Conservation (phyloP, 139 green algal species). For the Chlorella sorokiniana region DNA sequence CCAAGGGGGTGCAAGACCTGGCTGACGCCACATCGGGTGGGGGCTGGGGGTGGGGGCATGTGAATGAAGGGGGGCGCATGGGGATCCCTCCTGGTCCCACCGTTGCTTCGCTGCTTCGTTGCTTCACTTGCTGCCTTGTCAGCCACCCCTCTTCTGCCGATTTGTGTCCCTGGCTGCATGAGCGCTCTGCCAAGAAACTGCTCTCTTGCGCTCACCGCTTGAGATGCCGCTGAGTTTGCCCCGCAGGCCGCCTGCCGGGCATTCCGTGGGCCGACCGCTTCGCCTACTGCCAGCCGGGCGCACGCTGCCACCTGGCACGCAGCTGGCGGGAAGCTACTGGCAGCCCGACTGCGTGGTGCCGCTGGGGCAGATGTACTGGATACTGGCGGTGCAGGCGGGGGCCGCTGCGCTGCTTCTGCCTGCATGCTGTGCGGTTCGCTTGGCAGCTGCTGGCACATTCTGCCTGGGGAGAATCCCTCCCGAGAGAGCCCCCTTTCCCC, state of each 20-base stretch:
- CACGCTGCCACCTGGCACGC: not conserved
- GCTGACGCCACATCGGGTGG: constrained; percentile 52
- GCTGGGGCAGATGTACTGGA: constrained; percentile 53
- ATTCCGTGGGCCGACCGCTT: constrained; percentile 60
- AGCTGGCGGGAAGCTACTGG: constrained; percentile 51
- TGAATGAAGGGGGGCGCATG: not conserved
- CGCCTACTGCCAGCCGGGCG: constrained; percentile 64
- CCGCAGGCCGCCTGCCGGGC: constrained; percentile 34
- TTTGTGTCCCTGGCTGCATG: too few species aligned
- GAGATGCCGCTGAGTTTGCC: not conserved
- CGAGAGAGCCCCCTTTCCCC: too few species aligned
- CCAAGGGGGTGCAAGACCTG: constrained; percentile 76
- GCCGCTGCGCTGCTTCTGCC: not conserved
- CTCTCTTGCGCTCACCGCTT: too few species aligned
- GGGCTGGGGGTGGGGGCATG: not conserved
- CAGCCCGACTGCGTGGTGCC: constrained; percentile 67
- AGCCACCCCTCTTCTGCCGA: too few species aligned
- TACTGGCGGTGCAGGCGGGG: constrained; percentile 56
- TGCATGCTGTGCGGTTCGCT: not conserved
- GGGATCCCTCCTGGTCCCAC: not conserved
- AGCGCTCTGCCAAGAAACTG: too few species aligned
- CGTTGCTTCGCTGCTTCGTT: not conserved
- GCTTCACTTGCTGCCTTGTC: too few species aligned
- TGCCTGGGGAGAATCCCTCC: too few species aligned
- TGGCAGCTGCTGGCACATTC: not conserved